A percentile compares a stretch with the other conserved stretches of the same genome.
These are phyloP conservation scores for Pseudonitzschia multiseries DNA, from an alignment of 108 stramenopile species.

Conservation along the genomic window DNA sequence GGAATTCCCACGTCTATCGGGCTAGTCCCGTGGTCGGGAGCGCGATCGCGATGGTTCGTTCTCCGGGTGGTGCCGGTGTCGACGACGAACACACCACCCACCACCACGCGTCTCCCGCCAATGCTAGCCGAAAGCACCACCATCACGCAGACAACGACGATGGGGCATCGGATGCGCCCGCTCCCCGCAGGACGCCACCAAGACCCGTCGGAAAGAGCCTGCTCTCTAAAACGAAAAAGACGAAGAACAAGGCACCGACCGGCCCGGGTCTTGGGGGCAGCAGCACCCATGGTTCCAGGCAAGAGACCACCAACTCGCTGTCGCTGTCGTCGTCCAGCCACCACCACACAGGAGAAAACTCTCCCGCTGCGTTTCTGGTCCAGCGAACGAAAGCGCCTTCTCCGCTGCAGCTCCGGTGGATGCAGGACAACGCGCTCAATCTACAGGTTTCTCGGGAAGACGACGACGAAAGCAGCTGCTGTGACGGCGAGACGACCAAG, in stretches of 20 bases:
- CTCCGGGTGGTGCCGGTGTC: background rate
- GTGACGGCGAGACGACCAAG: background rate
- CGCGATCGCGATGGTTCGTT: background rate
- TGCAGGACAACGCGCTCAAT: conserved; percentile 11
- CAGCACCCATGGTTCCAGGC: too few relatives aligned
- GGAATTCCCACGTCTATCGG: background rate
- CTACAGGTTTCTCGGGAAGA: background rate
- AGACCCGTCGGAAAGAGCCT: background rate
- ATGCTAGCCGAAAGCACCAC: background rate
- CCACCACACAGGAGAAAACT: background rate
- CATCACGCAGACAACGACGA: too few relatives aligned
- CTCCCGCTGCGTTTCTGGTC: background rate
- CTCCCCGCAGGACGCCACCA: background rate
- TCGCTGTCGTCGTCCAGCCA: background rate
- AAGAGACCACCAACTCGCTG: too few relatives aligned
- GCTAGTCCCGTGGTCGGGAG: background rate
- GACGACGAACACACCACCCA: too few relatives aligned
- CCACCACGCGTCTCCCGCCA: background rate
- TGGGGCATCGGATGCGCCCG: too few relatives aligned
- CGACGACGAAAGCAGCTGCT: background rate
- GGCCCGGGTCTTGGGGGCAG: too few relatives aligned
- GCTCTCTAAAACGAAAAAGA: too few relatives aligned
- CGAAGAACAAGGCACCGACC: too few relatives aligned
- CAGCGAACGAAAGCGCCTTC: background rate
- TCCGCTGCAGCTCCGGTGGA: conserved; percentile 2